Base-by-base conservation (phyloP, 2,329 filamentous ascomycete genomes). In the Tolypocladium endophyticum region DNA sequence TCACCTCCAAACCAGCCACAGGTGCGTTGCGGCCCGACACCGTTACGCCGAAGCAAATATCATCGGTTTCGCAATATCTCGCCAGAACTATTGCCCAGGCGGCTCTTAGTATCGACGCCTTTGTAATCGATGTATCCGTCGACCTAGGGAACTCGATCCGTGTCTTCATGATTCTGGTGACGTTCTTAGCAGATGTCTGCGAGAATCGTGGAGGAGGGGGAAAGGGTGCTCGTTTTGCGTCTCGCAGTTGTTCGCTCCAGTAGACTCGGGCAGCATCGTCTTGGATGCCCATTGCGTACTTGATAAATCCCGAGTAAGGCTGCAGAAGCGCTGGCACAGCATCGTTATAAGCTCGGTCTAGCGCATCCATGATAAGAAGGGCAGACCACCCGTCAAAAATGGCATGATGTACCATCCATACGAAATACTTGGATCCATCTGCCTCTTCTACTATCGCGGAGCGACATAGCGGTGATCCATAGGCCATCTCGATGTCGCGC, bases 1-100 rank as follows among this genome's bases (percentile, higher is more conserved):
- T 67, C 1, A 62, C 58, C 4, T 67, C 65, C 0, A 74, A 63
- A 4, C 66, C 68, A 1, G 56, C 38, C 1, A 74, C 57, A 2
- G 65, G 61, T 2, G 68, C 65, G 8, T 69, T 63, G 0, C 71
- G 67, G 11, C 72, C 72, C 0, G 68, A 69, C 1, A 69, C 59
- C 0, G 68, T 67, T 6, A 59, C 62, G 1, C 69, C 70, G 47
- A 72, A 72, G 1, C 65, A 41, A 0, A 72, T 60, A 56, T 68
- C 67, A 5, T 61, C 54, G 4, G 58, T 53, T 20, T 58, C 63
- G 9, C 64, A 63, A 35, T 68, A 61, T 2, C 61, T 56, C 20
- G 65, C 59, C 9, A 70, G 60, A 2, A 66, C 58, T 1, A 70
- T 43, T 1, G 67, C 67, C 66, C 67, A 69, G 8, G 69, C 66